Evolutionary conservation across 176 grass and related monocot genomes (phyloP).

Genomic region (Aegilops sharonensis): DNA sequence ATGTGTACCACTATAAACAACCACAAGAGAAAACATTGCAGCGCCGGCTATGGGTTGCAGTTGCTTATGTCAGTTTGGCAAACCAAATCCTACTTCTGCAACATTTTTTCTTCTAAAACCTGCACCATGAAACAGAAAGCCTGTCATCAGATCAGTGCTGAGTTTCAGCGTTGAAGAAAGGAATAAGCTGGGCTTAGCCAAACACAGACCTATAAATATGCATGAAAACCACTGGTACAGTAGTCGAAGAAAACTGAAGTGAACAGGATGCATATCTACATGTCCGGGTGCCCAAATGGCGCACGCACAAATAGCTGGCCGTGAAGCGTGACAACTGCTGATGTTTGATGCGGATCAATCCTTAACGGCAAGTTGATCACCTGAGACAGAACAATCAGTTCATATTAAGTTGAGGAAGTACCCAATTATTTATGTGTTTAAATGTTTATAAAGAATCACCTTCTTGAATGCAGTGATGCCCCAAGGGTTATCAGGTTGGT

Average conservation of each 20-base stretch:
- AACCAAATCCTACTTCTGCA: conserved; percentile 41
- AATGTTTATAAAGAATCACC: conserved; percentile 34
- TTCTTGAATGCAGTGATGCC: conserved; percentile 96
- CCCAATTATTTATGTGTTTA: conserved; percentile 1
- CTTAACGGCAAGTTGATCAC: conserved; percentile 83
- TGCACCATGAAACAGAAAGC: conserved; percentile 26
- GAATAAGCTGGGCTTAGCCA: neutral
- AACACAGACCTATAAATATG: conserved; percentile 32
- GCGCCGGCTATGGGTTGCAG: neutral
- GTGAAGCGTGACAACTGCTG: conserved; percentile 91
- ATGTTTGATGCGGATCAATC: conserved; percentile 99
- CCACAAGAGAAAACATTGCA: conserved; percentile 34
- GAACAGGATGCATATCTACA: conserved; percentile 43
- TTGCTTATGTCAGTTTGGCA: conserved; percentile 26
- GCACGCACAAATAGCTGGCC: conserved; percentile 96
- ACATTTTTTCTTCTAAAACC: conserved; percentile 26
- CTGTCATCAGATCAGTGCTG: conserved; percentile 17
- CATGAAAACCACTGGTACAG: conserved; percentile 26
- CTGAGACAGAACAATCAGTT: conserved; percentile 41
- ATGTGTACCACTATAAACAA: conserved; percentile 22
- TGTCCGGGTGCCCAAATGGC: conserved; percentile 75
- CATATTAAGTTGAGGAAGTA: conserved; percentile 15
- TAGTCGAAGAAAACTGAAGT: conserved; percentile 24
- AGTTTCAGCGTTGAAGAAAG: neutral
- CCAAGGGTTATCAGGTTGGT: conserved; percentile 96